phyloP scores from a whole-genome alignment of 257 asterid genomes.

The Fraxinus quadrangulata region DNA sequence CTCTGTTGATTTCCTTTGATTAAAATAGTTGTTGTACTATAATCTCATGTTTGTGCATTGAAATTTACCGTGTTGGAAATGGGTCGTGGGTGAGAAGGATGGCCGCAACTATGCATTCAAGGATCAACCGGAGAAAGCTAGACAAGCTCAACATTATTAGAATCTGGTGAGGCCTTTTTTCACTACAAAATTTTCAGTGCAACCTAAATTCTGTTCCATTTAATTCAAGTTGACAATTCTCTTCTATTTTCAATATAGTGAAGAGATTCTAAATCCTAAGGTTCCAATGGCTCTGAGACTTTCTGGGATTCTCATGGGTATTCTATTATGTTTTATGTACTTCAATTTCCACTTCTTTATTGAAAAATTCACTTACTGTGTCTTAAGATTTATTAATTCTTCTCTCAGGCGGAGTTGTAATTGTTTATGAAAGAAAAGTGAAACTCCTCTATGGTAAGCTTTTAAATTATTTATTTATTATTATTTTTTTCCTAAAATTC shows the following conservation, averaged over 20 bases:
- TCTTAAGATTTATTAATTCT: background rate
- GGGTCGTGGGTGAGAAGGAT: slow-evolving; percentile 54
- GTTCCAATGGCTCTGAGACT: slow-evolving; percentile 98
- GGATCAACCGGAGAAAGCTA: slow-evolving; percentile 65
- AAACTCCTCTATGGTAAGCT: slow-evolving; percentile 75
- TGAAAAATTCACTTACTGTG: background rate
- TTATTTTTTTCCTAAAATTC: background rate
- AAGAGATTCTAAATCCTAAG: slow-evolving; percentile 83
- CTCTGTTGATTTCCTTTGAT: background rate
- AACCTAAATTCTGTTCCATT: background rate
- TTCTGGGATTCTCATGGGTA: slow-evolving; percentile 98
- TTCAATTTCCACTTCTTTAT: slow-evolving; percentile 1
- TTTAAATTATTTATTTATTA: slow-evolving; percentile 2
- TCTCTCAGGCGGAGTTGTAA: slow-evolving; percentile 83
- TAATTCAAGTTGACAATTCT: slow-evolving; percentile 15
- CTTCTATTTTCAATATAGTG: slow-evolving; percentile 38
- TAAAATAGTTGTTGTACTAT: background rate
- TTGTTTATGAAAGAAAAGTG: slow-evolving; percentile 91
- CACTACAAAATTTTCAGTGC: background rate
- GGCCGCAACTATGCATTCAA: slow-evolving; percentile 94
- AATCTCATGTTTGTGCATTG: slow-evolving; percentile 10
- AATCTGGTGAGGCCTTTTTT: slow-evolving; percentile 53
- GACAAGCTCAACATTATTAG: slow-evolving; percentile 75
- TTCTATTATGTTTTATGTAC: background rate
- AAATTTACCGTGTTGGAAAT: slow-evolving; percentile 5